Evolutionary conservation across 2,329 filamentous ascomycete genomes (phyloP), one percentile per base, ranked within the genome.

Genomic region (Cytospora leucostoma): DNA sequence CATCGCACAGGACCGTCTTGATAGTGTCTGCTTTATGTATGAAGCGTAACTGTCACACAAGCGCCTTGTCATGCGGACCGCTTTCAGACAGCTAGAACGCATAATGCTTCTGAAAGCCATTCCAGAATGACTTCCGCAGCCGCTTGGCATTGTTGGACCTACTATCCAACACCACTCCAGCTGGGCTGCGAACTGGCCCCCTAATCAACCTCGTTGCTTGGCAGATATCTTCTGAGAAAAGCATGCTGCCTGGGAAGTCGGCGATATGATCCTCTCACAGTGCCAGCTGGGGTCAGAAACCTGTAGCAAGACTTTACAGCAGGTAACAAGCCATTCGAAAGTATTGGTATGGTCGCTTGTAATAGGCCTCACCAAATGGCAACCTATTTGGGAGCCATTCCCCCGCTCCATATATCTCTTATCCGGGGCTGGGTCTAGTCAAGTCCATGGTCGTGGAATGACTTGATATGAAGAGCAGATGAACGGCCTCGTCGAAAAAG

Each of bases 1-100:
- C 61, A 54, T 58, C 40, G 32, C 44, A 53, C 44, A 32, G 37
- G 38, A 47, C 47, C 35, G 33, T 54, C 19, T 59, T 56, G 37
- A 51, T 17, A 58, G 56, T 56, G 44, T 15, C 51, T 38, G 44
- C 32, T n/a, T 21, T 55, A 21, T 37, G 13, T 11, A 44, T 27
- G n/a, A 52, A 35, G 34, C 13, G 47, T n/a, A 38, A 44, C 17
- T 35, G 21, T 38, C 54, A 33, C 54, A 33, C 57, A 56, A 33
- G 55, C 49, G 21, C 54, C 21, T 59, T 33, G 50, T 32, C 59
- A 55, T 50, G 54, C 34, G 40, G 52, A 35, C 12, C 34, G 32
- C 40, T 38, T 56, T 32, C 15, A 21, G 19, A 44, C 12, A 37
- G 34, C 53, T 35, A 40, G 17, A 27, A 27, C 17, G 19, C 53